phyloP scores from a whole-genome alignment of 2,329 filamentous ascomycete genomes.

The Arthrinium phaeospermum region DNA sequence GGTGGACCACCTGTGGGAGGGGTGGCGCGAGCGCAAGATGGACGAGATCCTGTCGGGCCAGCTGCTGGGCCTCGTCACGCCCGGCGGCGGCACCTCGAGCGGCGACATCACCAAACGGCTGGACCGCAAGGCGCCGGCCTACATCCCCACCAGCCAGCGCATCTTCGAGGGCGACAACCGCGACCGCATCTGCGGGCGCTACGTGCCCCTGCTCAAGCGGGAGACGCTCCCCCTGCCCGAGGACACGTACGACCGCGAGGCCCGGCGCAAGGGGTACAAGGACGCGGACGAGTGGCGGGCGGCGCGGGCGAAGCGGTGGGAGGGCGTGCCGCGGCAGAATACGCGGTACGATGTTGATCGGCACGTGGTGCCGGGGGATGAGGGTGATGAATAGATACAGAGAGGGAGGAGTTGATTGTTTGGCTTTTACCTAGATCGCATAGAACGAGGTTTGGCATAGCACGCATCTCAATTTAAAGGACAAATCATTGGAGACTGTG shows the following conservation, averaged over 20 bases:
- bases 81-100: slow-evolving; percentile 34
- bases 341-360: background rate
- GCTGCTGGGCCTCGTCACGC: slow-evolving; percentile 68
- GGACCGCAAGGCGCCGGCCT: slow-evolving; percentile 26
- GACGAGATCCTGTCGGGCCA: slow-evolving; percentile 83
- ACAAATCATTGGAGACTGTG: background rate
- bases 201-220: slow-evolving; percentile 61
- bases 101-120: slow-evolving; percentile 30
- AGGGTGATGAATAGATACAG: slow-evolving; percentile 36
- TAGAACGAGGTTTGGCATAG: background rate
- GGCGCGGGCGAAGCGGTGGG: slow-evolving; percentile 30
- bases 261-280: slow-evolving; percentile 64
- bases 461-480: background rate
- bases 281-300: slow-evolving; percentile 52
- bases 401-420: background rate
- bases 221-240: slow-evolving; percentile 54
- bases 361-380: slow-evolving; percentile 26
- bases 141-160: slow-evolving; percentile 36
- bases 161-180: slow-evolving; percentile 63
- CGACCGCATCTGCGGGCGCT: slow-evolving; percentile 57
- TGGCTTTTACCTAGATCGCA: background rate
- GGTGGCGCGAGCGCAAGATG: slow-evolving; percentile 85
- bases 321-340: slow-evolving; percentile 21
- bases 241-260: slow-evolving; percentile 66
- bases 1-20: slow-evolving; percentile 78